These are phyloP conservation scores for Psilocybe azurescens DNA, from an alignment of 768 basidiomycete genomes.

Conservation along the genomic window DNA sequence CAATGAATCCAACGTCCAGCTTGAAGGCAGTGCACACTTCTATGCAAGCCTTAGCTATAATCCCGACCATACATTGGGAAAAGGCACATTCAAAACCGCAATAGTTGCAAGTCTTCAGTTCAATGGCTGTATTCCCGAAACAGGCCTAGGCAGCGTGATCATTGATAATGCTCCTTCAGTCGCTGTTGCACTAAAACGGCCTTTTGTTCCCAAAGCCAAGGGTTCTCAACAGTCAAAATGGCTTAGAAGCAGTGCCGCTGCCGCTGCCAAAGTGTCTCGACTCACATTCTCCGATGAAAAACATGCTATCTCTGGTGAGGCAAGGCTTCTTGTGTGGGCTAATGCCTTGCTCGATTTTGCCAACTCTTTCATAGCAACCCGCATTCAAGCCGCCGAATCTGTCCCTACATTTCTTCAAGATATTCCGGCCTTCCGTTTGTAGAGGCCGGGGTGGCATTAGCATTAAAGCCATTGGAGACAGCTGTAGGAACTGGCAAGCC, in stretches of 20 bases:
- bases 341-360: slow-evolving; percentile 2
- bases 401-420: neutral
- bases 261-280: neutral
- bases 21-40: neutral
- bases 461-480: neutral
- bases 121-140: neutral
- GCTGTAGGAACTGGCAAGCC: neutral
- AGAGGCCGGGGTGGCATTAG: slow-evolving; percentile 4
- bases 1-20: neutral
- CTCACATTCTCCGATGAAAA: neutral
- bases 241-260: no score
- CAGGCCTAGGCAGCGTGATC: neutral
- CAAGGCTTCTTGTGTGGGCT: slow-evolving; percentile 8
- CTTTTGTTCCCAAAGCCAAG: no score
- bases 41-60: neutral
- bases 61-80: neutral
- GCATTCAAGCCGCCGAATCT: no score
- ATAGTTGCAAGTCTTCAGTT: neutral
- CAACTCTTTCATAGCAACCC: neutral
- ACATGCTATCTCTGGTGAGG: neutral
- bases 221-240: no score
- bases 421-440: slow-evolving; percentile 16
- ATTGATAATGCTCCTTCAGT: neutral
- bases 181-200: slow-evolving; percentile 1
- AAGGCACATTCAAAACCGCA: slow-evolving; percentile 7